phyloP scores from a whole-genome alignment of 441 rosid species.

The Adansonia grandidieri region DNA sequence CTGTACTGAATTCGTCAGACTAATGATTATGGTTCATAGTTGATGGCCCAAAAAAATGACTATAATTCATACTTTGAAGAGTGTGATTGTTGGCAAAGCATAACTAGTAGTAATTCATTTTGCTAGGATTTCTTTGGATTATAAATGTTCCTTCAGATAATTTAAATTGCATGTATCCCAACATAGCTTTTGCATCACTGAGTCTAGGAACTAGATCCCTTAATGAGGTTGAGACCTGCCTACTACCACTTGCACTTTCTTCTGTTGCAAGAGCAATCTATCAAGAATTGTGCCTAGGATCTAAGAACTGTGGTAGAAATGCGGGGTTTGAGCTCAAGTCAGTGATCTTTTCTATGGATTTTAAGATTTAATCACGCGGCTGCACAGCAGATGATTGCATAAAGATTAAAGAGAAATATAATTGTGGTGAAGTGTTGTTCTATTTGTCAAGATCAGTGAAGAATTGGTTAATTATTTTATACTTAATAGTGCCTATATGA shows the following conservation, averaged over 20 bases:
- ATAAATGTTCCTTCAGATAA: background rate
- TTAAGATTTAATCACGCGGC: background rate
- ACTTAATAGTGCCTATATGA: background rate
- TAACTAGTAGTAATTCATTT: background rate
- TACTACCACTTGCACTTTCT: background rate
- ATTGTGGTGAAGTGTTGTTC: background rate
- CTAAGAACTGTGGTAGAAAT: background rate
- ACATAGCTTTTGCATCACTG: background rate
- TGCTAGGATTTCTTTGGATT: constrained; percentile 1
- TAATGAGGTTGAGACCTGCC: background rate
- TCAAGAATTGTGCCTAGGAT: background rate
- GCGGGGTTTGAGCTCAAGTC: background rate
- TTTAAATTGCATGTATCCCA: background rate
- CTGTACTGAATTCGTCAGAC: background rate
- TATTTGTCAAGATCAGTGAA: constrained; percentile 39
- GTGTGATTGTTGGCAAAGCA: background rate
- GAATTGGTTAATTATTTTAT: background rate
- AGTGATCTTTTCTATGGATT: background rate
- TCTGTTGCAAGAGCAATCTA: background rate
- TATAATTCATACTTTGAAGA: background rate
- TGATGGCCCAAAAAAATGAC: background rate
- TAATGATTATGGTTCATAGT: background rate
- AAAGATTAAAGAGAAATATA: constrained; percentile 13
- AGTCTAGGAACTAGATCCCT: constrained; percentile 2
- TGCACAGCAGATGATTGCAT: background rate